A percentile compares a stretch with the other conserved stretches of the same genome.
These are phyloP conservation scores for Astraeus odoratus DNA, from an alignment of 768 basidiomycete genomes.

Conservation along the genomic window DNA sequence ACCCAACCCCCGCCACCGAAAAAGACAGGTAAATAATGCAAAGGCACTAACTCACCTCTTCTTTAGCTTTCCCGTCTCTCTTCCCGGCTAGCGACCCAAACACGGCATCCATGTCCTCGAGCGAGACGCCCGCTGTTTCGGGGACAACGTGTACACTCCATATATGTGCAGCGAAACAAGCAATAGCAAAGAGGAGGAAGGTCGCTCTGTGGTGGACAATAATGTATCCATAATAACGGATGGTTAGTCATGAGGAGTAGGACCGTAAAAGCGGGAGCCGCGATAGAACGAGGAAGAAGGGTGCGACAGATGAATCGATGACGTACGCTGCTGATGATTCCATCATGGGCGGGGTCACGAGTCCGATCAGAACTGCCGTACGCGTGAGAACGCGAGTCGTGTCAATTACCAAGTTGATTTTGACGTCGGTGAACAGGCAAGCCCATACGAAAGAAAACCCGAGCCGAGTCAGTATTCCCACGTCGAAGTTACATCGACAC, in stretches of 20 bases:
- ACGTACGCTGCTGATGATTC: slow-evolving; percentile 52
- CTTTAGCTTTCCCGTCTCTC: slow-evolving; percentile 45
- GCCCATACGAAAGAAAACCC: not conserved
- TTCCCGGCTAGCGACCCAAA: slow-evolving; percentile 54
- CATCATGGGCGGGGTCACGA: slow-evolving; percentile 63
- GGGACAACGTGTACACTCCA: slow-evolving; percentile 68
- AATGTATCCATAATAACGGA: not conserved
- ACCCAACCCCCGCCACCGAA: not conserved
- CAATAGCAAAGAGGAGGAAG: slow-evolving; percentile 58
- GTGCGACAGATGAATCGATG: not conserved
- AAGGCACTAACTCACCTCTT: slow-evolving; percentile 41
- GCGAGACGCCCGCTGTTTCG: slow-evolving; percentile 68
- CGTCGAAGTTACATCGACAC: not conserved
- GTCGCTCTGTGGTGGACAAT: slow-evolving; percentile 53
- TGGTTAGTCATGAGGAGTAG: not conserved
- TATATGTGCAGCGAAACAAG: slow-evolving; percentile 60
- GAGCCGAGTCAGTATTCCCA: not conserved
- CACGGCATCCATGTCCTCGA: slow-evolving; percentile 70
- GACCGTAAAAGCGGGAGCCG: not conserved
- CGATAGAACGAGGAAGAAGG: not conserved
- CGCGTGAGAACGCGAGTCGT: not conserved
- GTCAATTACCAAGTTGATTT: not conserved
- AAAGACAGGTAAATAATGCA: not conserved
- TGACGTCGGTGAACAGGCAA: not conserved
- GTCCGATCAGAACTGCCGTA: slow-evolving; percentile 61